Evolutionary conservation across 2,329 filamentous ascomycete species (phyloP), one percentile per base, ranked within the genome.

Genomic region (Macrophomina phaseolina): DNA sequence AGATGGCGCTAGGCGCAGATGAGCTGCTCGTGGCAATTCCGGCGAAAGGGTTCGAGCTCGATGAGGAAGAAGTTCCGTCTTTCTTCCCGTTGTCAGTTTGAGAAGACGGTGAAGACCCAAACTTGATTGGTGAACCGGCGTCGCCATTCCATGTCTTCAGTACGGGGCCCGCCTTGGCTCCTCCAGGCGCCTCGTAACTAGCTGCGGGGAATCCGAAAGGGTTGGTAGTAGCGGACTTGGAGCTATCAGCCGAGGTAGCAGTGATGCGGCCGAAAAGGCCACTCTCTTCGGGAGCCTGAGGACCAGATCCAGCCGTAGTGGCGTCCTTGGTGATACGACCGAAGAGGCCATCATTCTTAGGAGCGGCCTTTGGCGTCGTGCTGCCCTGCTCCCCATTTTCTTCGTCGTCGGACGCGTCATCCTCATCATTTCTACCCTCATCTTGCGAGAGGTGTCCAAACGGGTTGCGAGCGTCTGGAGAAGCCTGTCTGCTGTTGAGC

Each of bases 41-140:
- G 4, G 74, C 72, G 5, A 74, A 75, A 14, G 72, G 69, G 4
- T 73, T 74, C 12, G 36, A 48, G 49, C 28, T 36, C 7, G 63
- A 11, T n/a, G 63, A 23, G 23, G 61, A 42, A 7, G 61, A 30
- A 16, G 61, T 30, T 23, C 23, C 36, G 5, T 32, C 49, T 14
- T 45, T 46, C 49, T 64, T 64, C 9, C 16, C 38, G 2, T 55
- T 36, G 11, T 30, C 55, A n/a, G 56, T 55, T n/a, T 36, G 28
- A 36, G 65, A 48, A 5, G 65, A 49, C 56, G 53, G 65, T n/a
- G 65, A 53, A 6, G 65, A 45, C 30, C 65, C 58, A n/a, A 67
- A 67, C 40, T 67, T 67, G 56, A 67, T 67, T 11, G 65, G 65
- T 1, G 65, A 67, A 18, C 12, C 56, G 11, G 56, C 28, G 36